These are phyloP conservation scores for Chimonanthus praecox DNA, from an alignment of 164 flowering plant genomes.

Conservation along the genomic window DNA sequence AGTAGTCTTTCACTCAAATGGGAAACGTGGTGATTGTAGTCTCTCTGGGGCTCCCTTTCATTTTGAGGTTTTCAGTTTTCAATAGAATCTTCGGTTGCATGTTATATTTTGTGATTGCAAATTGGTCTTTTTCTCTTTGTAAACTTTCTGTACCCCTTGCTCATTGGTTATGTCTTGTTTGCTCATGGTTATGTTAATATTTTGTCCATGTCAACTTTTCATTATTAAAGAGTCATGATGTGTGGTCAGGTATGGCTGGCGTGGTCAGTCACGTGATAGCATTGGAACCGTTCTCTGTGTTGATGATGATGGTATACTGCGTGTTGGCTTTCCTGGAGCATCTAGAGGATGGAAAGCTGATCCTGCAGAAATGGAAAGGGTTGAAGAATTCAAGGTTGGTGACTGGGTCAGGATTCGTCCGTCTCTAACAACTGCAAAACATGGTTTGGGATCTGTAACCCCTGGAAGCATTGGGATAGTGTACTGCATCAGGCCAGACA, in stretches of 20 bases:
- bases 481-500: constrained; percentile 91
- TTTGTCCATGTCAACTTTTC: too few species aligned
- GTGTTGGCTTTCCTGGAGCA: constrained; percentile 99
- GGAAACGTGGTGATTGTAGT: too few species aligned
- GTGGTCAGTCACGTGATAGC: constrained; percentile 89
- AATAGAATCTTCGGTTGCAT: too few species aligned
- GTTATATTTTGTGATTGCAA: too few species aligned
- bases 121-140: too few species aligned
- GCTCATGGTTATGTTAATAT: too few species aligned
- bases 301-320: constrained; percentile 96
- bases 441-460: constrained; percentile 90
- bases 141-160: too few species aligned
- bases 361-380: constrained; percentile 99
- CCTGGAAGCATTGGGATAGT: constrained; percentile 99
- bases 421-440: constrained; percentile 87
- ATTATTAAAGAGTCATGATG: not conserved
- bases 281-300: constrained; percentile 96
- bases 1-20: too few species aligned
- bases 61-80: too few species aligned
- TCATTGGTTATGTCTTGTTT: too few species aligned
- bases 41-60: too few species aligned
- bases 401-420: constrained; percentile 99
- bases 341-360: constrained; percentile 99
- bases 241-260: constrained; percentile 82
- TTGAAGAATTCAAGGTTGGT: constrained; percentile 96